phyloP scores from a whole-genome alignment of 208 protist species.

The Leishmania braziliensis region DNA sequence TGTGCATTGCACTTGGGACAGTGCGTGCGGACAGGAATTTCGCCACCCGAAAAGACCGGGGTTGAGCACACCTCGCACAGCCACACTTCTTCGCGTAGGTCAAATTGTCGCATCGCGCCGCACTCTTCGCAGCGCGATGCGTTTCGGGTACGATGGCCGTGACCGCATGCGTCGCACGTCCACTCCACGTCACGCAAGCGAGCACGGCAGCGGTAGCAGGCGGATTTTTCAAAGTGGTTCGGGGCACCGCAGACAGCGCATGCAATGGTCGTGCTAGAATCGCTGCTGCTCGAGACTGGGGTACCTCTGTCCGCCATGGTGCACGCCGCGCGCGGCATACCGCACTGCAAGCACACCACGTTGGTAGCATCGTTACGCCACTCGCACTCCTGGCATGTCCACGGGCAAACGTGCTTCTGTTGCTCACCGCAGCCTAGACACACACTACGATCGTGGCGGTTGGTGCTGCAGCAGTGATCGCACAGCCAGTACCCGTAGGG shows the following conservation, averaged over 20 bases:
- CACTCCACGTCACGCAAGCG: conserved; percentile 51
- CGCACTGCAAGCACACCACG: conserved; percentile 55
- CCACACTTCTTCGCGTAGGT: conserved; percentile 67
- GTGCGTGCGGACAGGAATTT: conserved; percentile 41
- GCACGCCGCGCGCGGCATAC: conserved; percentile 36
- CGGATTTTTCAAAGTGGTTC: conserved; percentile 43
- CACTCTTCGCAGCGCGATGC: conserved; percentile 49
- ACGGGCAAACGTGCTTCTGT: conserved; percentile 36
- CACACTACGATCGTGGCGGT: conserved; percentile 40
- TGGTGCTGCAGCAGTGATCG: conserved; percentile 68
- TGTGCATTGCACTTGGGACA: conserved; percentile 61
- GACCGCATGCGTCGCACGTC: conserved; percentile 53
- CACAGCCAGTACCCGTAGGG: conserved; percentile 83
- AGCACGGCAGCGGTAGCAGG: conserved; percentile 76
- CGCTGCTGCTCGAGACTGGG: conserved; percentile 7
- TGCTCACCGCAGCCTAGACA: conserved; percentile 71
- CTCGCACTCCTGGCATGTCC: conserved; percentile 57
- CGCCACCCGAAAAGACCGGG: conserved; percentile 59
- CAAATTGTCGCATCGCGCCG: conserved; percentile 37
- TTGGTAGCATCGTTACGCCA: conserved; percentile 35
- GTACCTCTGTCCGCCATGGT: conserved; percentile 7
- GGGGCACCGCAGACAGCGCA: conserved; percentile 64
- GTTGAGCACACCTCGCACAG: conserved; percentile 80
- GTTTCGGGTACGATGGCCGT: conserved; percentile 28
- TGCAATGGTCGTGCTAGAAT: conserved; percentile 7